A percentile compares a stretch with the other conserved stretches of the same genome.
phyloP scores from a whole-genome alignment of 495 filamentous ascomycete genomes.

The Penicillium malachiteum region DNA sequence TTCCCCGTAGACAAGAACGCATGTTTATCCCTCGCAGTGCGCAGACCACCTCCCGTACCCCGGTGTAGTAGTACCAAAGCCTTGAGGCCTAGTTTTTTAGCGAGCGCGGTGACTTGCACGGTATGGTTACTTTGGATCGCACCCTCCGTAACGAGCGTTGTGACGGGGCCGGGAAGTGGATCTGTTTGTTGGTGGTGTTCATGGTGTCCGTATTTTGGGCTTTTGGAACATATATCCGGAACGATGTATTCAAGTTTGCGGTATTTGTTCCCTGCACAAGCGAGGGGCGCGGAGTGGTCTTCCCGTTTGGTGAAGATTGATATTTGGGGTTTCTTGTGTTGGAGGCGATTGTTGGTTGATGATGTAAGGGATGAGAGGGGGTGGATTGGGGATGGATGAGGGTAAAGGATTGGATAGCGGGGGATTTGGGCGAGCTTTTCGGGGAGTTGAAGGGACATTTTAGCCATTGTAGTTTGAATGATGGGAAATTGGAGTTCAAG shows the following conservation, averaged over 20 bases:
- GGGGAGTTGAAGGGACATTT: slow-evolving; percentile 21
- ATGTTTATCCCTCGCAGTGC: slow-evolving; percentile 8
- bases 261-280: slow-evolving; percentile 43
- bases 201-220: slow-evolving; percentile 19
- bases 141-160: slow-evolving; percentile 41
- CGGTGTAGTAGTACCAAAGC: slow-evolving; percentile 30
- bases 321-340: slow-evolving; percentile 12
- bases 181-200: slow-evolving; percentile 17
- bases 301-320: slow-evolving; percentile 39
- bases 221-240: slow-evolving; percentile 31
- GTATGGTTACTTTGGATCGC: slow-evolving; percentile 46
- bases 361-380: slow-evolving; percentile 22
- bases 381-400: slow-evolving; percentile 35
- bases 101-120: slow-evolving; percentile 37
- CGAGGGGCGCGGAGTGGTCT: slow-evolving; percentile 39
- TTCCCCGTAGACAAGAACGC: slow-evolving; percentile 31
- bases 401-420: slow-evolving; percentile 33
- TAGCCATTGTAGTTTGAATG: neutral
- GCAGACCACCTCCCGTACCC: slow-evolving; percentile 29
- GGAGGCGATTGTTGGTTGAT: slow-evolving; percentile 3
- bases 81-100: slow-evolving; percentile 27
- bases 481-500: no score
- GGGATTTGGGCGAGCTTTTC: slow-evolving; percentile 30
- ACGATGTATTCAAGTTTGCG: slow-evolving; percentile 46
- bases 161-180: slow-evolving; percentile 15